A percentile compares a stretch with the other conserved stretches of the same genome.
Evolutionary conservation across 192 early-diverging fungal genomes (phyloP).

Genomic region (Fimicolochytrium jonesii): DNA sequence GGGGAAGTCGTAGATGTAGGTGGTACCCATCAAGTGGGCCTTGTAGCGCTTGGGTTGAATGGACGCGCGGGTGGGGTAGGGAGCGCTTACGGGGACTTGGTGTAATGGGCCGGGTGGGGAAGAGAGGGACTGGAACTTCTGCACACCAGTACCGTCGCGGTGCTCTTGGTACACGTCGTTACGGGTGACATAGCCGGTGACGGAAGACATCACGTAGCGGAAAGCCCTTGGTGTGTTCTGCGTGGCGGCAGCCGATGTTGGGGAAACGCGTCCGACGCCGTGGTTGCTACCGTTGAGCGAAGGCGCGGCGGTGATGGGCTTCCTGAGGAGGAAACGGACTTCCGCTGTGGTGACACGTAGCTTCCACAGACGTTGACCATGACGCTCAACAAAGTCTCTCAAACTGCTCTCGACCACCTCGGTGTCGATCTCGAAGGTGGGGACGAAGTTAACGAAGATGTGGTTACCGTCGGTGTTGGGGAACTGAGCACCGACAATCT

Average conservation of each 20-base stretch:
- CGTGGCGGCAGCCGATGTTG: slow-evolving; percentile 17
- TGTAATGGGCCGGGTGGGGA: slow-evolving; percentile 76
- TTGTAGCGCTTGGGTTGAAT: slow-evolving; percentile 96
- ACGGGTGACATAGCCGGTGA: slow-evolving; percentile 87
- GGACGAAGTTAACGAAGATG: slow-evolving; percentile 97
- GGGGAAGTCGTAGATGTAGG: slow-evolving; percentile 98
- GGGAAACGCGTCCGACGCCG: slow-evolving; percentile 32
- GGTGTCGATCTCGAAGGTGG: slow-evolving; percentile 86
- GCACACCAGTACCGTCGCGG: slow-evolving; percentile 69
- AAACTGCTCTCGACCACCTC: slow-evolving; percentile 78
- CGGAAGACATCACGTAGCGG: slow-evolving; percentile 88
- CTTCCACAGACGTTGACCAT: slow-evolving; percentile 92
- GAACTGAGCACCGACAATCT: slow-evolving; percentile 84
- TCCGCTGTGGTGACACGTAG: slow-evolving; percentile 94
- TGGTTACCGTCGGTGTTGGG: slow-evolving; percentile 99
- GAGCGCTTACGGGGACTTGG: slow-evolving; percentile 70
- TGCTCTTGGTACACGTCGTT: slow-evolving; percentile 91
- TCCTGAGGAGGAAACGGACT: slow-evolving; percentile 76
- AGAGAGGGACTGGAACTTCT: slow-evolving; percentile 79
- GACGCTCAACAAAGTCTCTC: slow-evolving; percentile 86
- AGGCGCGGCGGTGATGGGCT: background rate
- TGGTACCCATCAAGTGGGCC: slow-evolving; percentile 96
- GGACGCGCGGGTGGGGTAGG: slow-evolving; percentile 91
- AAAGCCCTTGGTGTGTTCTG: slow-evolving; percentile 64
- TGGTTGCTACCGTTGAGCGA: background rate